These are phyloP conservation scores for Orobanche coerulescens DNA, from an alignment of 257 asterid species.

Conservation along the genomic window DNA sequence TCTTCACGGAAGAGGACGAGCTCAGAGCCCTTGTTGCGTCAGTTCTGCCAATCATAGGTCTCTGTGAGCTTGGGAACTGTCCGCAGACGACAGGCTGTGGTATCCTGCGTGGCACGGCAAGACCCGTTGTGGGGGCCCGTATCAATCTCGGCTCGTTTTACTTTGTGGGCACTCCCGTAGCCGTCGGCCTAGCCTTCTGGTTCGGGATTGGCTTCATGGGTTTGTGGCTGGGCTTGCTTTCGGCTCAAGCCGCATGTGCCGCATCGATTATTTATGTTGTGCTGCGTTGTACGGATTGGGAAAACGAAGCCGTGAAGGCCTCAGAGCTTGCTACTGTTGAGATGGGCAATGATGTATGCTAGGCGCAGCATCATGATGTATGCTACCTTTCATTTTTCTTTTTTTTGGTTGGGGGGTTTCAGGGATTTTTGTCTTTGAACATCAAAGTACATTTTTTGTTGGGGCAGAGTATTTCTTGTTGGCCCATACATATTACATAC, in stretches of 20 bases:
- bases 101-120: constrained; percentile 70
- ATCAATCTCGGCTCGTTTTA: constrained; percentile 80
- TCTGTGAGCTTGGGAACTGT: constrained; percentile 89
- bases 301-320: constrained; percentile 56
- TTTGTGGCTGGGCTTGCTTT: constrained; percentile 71
- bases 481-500: no score
- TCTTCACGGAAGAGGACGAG: constrained; percentile 66
- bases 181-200: constrained; percentile 69
- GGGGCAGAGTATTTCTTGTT: no score
- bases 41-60: constrained; percentile 66
- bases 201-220: constrained; percentile 62
- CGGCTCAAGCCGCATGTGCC: constrained; percentile 86
- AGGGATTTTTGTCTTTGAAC: no score
- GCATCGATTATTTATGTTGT: constrained; percentile 59
- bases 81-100: constrained; percentile 99
- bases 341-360: constrained; percentile 39
- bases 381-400: no score
- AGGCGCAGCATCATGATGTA: no score
- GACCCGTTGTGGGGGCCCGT: constrained; percentile 72
- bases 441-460: no score
- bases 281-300: constrained; percentile 65
- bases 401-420: no score
- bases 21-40: constrained; percentile 65
- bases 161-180: constrained; percentile 79
- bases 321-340: constrained; percentile 33